Conservation (phyloP, 2,329 filamentous ascomycete genomes). For the Zymoseptoria crescenta region DNA sequence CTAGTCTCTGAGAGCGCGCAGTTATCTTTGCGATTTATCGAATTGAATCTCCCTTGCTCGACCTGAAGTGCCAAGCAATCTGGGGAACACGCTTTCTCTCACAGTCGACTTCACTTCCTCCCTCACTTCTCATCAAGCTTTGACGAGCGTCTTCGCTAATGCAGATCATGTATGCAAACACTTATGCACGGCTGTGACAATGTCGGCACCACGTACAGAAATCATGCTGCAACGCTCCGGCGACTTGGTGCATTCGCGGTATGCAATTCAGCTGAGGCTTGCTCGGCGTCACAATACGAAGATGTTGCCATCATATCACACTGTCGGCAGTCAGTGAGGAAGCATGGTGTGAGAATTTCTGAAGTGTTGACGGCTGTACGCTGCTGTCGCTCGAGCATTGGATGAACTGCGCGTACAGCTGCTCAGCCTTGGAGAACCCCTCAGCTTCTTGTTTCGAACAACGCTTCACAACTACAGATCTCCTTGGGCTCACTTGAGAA, state of each 20-base stretch:
- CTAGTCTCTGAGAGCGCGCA: too few relatives aligned
- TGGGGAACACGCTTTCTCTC: not conserved
- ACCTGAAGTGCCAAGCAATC: not conserved
- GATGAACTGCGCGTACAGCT: too few relatives aligned
- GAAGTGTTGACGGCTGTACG: not conserved
- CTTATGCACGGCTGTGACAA: not conserved
- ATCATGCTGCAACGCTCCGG: not conserved
- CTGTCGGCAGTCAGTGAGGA: too few relatives aligned
- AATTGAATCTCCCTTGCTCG: not conserved
- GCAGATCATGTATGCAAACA: not conserved
- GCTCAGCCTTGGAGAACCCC: not conserved
- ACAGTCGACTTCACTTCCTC: not conserved
- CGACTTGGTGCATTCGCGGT: not conserved
- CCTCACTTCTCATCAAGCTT: not conserved
- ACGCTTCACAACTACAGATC: not conserved
- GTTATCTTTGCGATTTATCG: not conserved
- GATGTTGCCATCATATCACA: too few relatives aligned
- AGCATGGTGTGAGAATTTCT: too few relatives aligned
- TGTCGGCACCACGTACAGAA: not conserved
- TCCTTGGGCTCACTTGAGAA: not conserved
- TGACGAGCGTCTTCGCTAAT: not conserved
- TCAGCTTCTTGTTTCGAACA: not conserved
- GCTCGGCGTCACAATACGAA: too few relatives aligned
- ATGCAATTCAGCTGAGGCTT: not conserved
- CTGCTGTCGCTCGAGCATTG: not conserved